These are phyloP conservation scores for Penicillium antarcticum DNA, from an alignment of 495 filamentous ascomycete species.

Conservation along the genomic window DNA sequence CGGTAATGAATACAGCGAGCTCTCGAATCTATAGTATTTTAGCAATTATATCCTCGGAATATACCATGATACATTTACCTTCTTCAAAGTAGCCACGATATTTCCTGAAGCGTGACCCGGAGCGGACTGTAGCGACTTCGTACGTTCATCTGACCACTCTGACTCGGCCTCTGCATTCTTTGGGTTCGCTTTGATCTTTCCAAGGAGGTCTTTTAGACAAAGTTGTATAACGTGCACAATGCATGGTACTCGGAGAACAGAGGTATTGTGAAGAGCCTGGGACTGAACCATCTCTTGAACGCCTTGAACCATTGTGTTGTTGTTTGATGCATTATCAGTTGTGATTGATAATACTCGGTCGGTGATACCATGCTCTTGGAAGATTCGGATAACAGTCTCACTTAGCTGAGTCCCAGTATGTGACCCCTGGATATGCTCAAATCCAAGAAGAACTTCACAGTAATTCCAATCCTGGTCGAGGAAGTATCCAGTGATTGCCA, in stretches of 20 bases:
- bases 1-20: conserved; percentile 12
- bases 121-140: not conserved
- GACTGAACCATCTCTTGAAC: conserved; percentile 4
- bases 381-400: conserved; percentile 2
- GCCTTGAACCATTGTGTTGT: conserved; percentile 10
- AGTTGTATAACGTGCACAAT: conserved; percentile 15
- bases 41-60: conserved; percentile 1
- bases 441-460: conserved; percentile 14
- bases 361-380: conserved; percentile 5
- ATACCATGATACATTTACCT: conserved; percentile 3
- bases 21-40: conserved; percentile 3
- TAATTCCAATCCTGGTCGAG: conserved; percentile 15
- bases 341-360: conserved; percentile 12
- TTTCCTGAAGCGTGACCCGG: not conserved
- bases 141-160: conserved; percentile 9
- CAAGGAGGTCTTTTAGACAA: conserved; percentile 9
- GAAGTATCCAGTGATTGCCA: conserved; percentile 15
- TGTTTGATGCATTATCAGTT: conserved; percentile 19
- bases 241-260: conserved; percentile 8
- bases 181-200: conserved; percentile 5
- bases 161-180: conserved; percentile 1
- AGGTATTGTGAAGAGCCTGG: not conserved
- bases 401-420: conserved; percentile 12
- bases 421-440: conserved; percentile 10
- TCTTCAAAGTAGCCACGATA: conserved; percentile 9